Percentiles rank a stretch among this genome's conserved stretches.
Conservation (phyloP, 345 rosid genomes). For the Hypericum perforatum region DNA sequence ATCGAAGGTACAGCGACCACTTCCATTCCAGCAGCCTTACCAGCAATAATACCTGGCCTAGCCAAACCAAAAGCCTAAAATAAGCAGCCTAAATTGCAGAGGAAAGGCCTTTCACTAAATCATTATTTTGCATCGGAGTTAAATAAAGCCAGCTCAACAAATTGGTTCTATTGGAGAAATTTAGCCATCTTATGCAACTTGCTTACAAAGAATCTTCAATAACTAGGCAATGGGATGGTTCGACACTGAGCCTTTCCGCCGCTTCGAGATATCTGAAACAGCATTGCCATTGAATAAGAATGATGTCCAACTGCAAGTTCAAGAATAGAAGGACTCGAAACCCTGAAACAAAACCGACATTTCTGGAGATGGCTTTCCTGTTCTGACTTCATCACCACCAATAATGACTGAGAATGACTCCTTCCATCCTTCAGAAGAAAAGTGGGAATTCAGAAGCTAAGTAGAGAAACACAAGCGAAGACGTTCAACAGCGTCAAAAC, state of each 20-base stretch:
- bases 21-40: constrained; percentile 79
- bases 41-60: constrained; percentile 71
- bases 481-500: neutral
- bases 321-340: neutral
- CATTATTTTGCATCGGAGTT: too few species aligned
- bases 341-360: constrained; percentile 32
- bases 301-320: neutral
- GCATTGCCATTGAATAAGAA: constrained; percentile 7
- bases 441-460: constrained; percentile 11
- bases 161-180: too few species aligned
- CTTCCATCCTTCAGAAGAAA: constrained; percentile 59
- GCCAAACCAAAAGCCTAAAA: constrained; percentile 13
- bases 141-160: too few species aligned
- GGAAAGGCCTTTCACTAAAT: too few species aligned
- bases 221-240: constrained; percentile 64
- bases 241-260: constrained; percentile 45
- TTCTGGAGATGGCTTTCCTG: constrained; percentile 86
- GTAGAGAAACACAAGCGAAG: neutral
- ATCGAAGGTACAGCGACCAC: constrained; percentile 79
- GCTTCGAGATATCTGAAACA: constrained; percentile 61
- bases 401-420: constrained; percentile 59
- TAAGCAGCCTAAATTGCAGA: too few species aligned
- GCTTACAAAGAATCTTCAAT: constrained; percentile 85
- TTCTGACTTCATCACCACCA: constrained; percentile 78
- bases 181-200: neutral